These are phyloP conservation scores for Globisporangium heterothallicum DNA, from an alignment of 352 stramenopile species.

Conservation along the genomic window DNA sequence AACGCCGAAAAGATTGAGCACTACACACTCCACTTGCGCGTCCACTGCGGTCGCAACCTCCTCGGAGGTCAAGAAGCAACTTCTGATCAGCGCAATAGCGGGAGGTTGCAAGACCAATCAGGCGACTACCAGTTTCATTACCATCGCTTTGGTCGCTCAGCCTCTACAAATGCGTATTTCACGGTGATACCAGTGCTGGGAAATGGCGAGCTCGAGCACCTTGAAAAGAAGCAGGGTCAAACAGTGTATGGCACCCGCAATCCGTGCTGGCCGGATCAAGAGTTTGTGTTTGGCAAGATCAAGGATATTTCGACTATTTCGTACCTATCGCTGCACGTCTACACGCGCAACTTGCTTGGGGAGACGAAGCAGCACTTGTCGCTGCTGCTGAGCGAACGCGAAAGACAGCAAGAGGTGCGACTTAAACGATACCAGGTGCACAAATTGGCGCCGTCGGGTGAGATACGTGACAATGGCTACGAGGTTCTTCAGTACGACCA, in stretches of 20 bases:
- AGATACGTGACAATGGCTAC: constrained; percentile 40
- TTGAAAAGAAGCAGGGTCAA: constrained; percentile 49
- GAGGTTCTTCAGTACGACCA: constrained; percentile 56
- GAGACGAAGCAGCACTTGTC: constrained; percentile 26
- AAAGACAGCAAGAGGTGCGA: constrained; percentile 23
- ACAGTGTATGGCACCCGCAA: constrained; percentile 60
- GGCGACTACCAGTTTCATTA: constrained; percentile 4
- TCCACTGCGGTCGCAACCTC: constrained; percentile 37
- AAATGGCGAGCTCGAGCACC: constrained; percentile 32
- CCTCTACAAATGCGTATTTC: constrained; percentile 52
- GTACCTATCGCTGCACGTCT: constrained; percentile 65
- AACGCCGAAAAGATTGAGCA: constrained; percentile 21
- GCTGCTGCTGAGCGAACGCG: constrained; percentile 27
- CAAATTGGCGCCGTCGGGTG: constrained; percentile 46
- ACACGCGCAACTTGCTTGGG: constrained; percentile 42
- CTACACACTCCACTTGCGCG: constrained; percentile 40
- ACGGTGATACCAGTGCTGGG: constrained; percentile 54
- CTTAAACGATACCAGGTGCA: constrained; percentile 45
- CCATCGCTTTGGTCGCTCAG: constrained; percentile 10
- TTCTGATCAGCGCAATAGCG: background rate
- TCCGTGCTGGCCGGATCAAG: constrained; percentile 53
- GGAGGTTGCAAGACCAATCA: background rate
- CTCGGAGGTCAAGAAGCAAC: constrained; percentile 11
- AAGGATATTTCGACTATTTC: constrained; percentile 47
- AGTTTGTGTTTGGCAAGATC: constrained; percentile 59